Percentiles rank a stretch among this genome's conserved stretches.
phyloP scores from a whole-genome alignment of 1,284 basidiomycete genomes.

The Ceratobasidium sp. region DNA sequence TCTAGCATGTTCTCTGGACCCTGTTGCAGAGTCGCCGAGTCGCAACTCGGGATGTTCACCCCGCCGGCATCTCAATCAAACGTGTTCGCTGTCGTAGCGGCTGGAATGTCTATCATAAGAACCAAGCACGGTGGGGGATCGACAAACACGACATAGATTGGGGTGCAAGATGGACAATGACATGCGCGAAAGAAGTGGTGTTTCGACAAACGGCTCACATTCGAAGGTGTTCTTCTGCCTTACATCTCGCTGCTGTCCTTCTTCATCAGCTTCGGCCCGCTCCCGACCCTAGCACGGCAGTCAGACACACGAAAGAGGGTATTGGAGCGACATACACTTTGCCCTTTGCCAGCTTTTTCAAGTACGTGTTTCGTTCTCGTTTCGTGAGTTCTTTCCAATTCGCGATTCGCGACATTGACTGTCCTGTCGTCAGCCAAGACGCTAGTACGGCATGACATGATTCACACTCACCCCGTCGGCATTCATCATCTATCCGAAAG shows the following conservation, averaged over 20 bases:
- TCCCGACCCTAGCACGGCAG: not conserved
- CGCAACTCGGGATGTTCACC: not conserved
- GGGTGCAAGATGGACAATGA: not conserved
- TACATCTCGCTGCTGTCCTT: conserved; percentile 26
- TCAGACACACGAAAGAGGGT: not conserved
- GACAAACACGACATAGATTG: not conserved
- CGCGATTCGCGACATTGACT: conserved; percentile 33
- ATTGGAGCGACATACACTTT: conserved; percentile 6
- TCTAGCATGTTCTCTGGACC: conserved; percentile 13
- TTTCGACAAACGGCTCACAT: too few species aligned
- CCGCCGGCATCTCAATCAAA: not conserved
- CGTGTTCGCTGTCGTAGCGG: not conserved
- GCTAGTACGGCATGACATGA: not conserved
- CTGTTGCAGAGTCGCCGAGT: not conserved
- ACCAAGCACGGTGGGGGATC: not conserved
- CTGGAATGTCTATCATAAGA: not conserved
- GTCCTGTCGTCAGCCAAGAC: not conserved
- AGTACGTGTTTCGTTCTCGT: conserved; percentile 32
- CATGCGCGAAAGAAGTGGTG: not conserved
- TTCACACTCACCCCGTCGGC: conserved; percentile 11
- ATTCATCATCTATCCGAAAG: conserved; percentile 19
- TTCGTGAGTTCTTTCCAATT: conserved; percentile 32
- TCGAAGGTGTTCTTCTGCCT: not conserved
- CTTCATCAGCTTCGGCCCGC: conserved; percentile 13
- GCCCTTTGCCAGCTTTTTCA: conserved; percentile 28